Evolutionary conservation across 352 stramenopile genomes (phyloP).

Genomic region (Achlya hypogyna): DNA sequence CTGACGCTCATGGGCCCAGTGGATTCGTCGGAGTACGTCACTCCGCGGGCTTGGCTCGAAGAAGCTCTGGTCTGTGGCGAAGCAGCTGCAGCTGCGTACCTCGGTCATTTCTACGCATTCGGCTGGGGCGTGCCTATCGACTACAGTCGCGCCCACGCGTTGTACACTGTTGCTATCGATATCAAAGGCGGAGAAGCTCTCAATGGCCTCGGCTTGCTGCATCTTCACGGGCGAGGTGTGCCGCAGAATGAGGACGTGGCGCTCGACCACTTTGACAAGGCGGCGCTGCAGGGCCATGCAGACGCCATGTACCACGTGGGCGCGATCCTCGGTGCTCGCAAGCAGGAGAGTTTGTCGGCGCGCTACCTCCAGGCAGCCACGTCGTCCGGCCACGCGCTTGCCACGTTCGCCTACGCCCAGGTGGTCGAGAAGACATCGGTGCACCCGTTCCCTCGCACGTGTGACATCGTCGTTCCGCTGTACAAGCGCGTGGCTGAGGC

Average conservation of each 20-base stretch:
- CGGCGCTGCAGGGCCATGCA: conserved; percentile 40
- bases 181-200: conserved; percentile 33
- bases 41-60: conserved; percentile 40
- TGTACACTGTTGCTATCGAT: conserved; percentile 27
- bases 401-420: conserved; percentile 52
- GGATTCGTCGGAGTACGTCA: conserved; percentile 3
- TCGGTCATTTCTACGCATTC: conserved; percentile 57
- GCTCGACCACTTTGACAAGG: conserved; percentile 43
- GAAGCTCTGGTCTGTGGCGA: conserved; percentile 33
- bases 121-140: conserved; percentile 35
- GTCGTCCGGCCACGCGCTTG: conserved; percentile 63
- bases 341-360: conserved; percentile 7
- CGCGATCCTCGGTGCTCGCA: conserved; percentile 25
- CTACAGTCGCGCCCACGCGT: conserved; percentile 26
- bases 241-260: conserved; percentile 34
- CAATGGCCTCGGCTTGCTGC: conserved; percentile 59
- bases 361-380: conserved; percentile 60
- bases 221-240: conserved; percentile 35
- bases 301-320: conserved; percentile 72
- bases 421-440: conserved; percentile 35
- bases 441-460: conserved; percentile 23
- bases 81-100: conserved; percentile 33
- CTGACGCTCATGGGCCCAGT: conserved; percentile 39
- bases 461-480: conserved; percentile 41
- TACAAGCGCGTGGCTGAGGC: conserved; percentile 79